Conservation (phyloP, 2,329 filamentous ascomycete species). For the Spiromastix sp. region DNA sequence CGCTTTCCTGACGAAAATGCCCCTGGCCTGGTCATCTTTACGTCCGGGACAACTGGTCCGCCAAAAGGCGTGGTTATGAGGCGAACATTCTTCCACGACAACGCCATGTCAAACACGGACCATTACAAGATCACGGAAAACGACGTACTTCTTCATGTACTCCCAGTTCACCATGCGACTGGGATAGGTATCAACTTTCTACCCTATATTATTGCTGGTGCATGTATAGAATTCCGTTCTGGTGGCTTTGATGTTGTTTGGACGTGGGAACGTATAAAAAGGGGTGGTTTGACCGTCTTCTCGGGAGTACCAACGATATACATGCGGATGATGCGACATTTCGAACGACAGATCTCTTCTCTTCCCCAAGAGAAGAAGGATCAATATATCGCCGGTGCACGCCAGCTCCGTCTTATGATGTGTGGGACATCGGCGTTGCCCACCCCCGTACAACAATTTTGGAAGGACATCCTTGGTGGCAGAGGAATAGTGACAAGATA, state of each 20-base stretch:
- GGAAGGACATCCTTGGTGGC: slow-evolving; percentile 13
- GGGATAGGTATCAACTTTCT: slow-evolving; percentile 13
- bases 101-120: slow-evolving; percentile 4
- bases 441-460: slow-evolving; percentile 9
- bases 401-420: slow-evolving; percentile 7
- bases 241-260: slow-evolving; percentile 7
- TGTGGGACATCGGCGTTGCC: slow-evolving; percentile 9
- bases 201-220: slow-evolving; percentile 9
- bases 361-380: slow-evolving; percentile 3
- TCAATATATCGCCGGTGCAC: slow-evolving; percentile 8
- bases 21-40: slow-evolving; percentile 22
- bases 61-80: slow-evolving; percentile 33
- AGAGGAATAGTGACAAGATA: slow-evolving; percentile 17
- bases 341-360: slow-evolving; percentile 5
- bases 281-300: slow-evolving; percentile 8
- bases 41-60: slow-evolving; percentile 36
- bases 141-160: slow-evolving; percentile 24
- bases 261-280: slow-evolving; percentile 10
- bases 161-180: slow-evolving; percentile 10
- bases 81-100: slow-evolving; percentile 10
- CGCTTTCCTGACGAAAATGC: slow-evolving; percentile 17
- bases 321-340: slow-evolving; percentile 12
- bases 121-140: slow-evolving; percentile 16
- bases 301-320: slow-evolving; percentile 10
- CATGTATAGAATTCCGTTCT: slow-evolving; percentile 10